Conservation (phyloP, 2,329 filamentous ascomycete species). For the Penicillium sp. region DNA sequence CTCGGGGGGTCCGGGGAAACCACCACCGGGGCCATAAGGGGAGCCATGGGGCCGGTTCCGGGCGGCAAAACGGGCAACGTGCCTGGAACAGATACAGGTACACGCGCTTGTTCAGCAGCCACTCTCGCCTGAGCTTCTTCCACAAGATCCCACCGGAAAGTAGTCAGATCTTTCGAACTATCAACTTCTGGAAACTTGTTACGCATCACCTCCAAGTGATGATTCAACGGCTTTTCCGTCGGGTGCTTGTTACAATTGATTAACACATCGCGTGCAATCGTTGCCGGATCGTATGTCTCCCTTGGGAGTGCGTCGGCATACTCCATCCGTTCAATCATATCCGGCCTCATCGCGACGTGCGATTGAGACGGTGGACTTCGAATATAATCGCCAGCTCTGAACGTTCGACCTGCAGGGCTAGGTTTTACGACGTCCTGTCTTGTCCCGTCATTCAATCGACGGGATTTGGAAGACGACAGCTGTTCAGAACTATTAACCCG, state of each 20-base stretch:
- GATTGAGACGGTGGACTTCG: constrained; percentile 16
- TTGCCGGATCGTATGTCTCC: constrained; percentile 62
- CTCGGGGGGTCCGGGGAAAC: too few relatives aligned
- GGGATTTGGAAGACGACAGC: not conserved
- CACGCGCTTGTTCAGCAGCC: not conserved
- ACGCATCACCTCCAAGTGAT: constrained; percentile 58
- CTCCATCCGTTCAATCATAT: constrained; percentile 51
- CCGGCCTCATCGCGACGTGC: constrained; percentile 34
- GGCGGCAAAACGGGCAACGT: too few relatives aligned
- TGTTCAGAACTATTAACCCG: not conserved
- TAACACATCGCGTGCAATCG: constrained; percentile 67
- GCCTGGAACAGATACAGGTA: not conserved
- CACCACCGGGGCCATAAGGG: too few relatives aligned
- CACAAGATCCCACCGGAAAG: constrained; percentile 65
- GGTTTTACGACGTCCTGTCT: too few relatives aligned
- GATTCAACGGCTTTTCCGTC: constrained; percentile 61
- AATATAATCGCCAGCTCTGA: constrained; percentile 10
- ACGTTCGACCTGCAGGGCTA: not conserved
- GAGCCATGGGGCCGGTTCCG: too few relatives aligned
- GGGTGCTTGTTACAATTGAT: constrained; percentile 66
- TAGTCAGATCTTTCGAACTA: constrained; percentile 57
- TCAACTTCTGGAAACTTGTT: constrained; percentile 49
- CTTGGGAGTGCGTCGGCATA: constrained; percentile 45
- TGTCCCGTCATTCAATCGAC: not conserved
- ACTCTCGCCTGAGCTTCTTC: constrained; percentile 40